These are phyloP conservation scores for Penicillium sp. DNA, from an alignment of 2,329 filamentous ascomycete species.

Conservation along the genomic window DNA sequence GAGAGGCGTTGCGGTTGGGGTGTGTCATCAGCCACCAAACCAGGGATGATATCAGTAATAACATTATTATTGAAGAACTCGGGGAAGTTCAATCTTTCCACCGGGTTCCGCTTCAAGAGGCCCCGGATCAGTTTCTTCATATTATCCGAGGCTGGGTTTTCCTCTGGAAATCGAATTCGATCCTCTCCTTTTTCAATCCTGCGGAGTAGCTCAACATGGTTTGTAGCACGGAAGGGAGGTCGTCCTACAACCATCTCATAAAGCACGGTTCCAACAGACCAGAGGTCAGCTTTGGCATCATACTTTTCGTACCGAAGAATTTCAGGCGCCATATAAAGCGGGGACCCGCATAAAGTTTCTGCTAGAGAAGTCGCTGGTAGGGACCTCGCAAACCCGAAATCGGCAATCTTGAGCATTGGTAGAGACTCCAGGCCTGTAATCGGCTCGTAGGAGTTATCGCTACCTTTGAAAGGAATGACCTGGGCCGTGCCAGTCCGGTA, in stretches of 20 bases:
- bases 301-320: slow-evolving; percentile 97
- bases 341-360: slow-evolving; percentile 94
- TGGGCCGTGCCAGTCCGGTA: slow-evolving; percentile 64
- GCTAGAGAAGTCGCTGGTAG: slow-evolving; percentile 87
- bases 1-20: slow-evolving; percentile 35
- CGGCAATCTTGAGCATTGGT: slow-evolving; percentile 95
- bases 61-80: slow-evolving; percentile 78
- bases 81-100: slow-evolving; percentile 81
- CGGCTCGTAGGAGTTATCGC: slow-evolving; percentile 77
- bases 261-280: slow-evolving; percentile 94
- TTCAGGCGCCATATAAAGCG: slow-evolving; percentile 97
- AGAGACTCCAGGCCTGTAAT: slow-evolving; percentile 77
- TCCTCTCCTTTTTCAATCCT: slow-evolving; percentile 91
- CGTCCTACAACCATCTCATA: slow-evolving; percentile 93
- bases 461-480: slow-evolving; percentile 71
- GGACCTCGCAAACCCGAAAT: slow-evolving; percentile 97
- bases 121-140: slow-evolving; percentile 78
- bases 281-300: slow-evolving; percentile 92
- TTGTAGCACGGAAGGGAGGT: slow-evolving; percentile 86
- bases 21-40: slow-evolving; percentile 74
- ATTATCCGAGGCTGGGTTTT: slow-evolving; percentile 67
- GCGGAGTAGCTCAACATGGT: slow-evolving; percentile 89
- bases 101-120: slow-evolving; percentile 80
- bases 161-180: slow-evolving; percentile 76
- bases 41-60: slow-evolving; percentile 73